Evolutionary conservation across 164 flowering plant genomes (phyloP), one percentile per base, ranked within the genome.

Genomic region (Annona cherimola): DNA sequence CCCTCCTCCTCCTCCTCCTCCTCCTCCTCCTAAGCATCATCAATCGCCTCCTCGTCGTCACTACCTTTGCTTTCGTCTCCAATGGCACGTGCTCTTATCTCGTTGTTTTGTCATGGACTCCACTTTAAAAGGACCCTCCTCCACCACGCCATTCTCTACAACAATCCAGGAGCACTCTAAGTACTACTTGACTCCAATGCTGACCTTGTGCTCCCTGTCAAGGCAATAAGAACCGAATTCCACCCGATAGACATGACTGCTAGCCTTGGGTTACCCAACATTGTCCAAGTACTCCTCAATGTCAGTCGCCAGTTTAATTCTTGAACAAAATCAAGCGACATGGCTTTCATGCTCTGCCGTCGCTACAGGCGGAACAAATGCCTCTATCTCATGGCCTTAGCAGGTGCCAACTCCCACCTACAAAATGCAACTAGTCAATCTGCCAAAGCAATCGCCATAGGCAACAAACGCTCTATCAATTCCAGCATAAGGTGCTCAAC

Each of bases 371-470:
- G 75, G 9, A 86, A 80, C 65, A 92, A 87, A 46, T 88, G 95
- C 71, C 78, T 92, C 4, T 83, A 75, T 69, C 54, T 85, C 50
- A 80, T 92, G 8, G 90, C 85, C 8, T 78, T 77, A 5, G 82
- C 84, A 4, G 94, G 92, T 69, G 90, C 94, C 44, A 93, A 92
- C 76, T 83, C 90, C 72, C 90, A 93, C 46, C 72, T 87, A 70
- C 57, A 81, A 2, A 86, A 80, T 76, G 63, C 45, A 3, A 54
- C 79, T 11, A 83, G 88, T 68, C 79, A 85, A 50, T 81, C 75
- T 60, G 89, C 83, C 2, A 54, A 71, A 55, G 81, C 87, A 19
- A 79, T 90, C 65, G 89, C 93, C 50, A 80, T 40, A 2, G 79
- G 87, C 62, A 76, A 39, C 41, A 66, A 67, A 26, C 87, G 94